phyloP scores from a whole-genome alignment of 331 rosid species.

The Quercus phellos region DNA sequence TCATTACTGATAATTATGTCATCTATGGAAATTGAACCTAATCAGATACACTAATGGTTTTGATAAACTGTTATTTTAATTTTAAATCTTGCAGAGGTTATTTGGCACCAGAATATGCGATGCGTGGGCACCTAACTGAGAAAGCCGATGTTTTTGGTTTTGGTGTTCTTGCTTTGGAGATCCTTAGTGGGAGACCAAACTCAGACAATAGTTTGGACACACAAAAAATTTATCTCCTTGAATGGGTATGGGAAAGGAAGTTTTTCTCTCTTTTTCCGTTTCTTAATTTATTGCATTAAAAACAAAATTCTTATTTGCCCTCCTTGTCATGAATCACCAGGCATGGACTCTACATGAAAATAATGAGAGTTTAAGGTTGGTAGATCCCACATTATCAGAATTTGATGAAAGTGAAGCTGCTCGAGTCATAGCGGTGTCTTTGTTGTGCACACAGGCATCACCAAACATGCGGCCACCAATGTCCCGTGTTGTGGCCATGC shows the following conservation, averaged over 20 bases:
- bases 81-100: slow-evolving; percentile 13
- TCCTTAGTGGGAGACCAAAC: slow-evolving; percentile 19
- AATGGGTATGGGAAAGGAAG: neutral
- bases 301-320: too few species aligned
- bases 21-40: too few species aligned
- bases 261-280: too few species aligned
- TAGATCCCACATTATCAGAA: slow-evolving; percentile 10
- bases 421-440: slow-evolving; percentile 12
- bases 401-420: slow-evolving; percentile 10
- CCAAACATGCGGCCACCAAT: slow-evolving; percentile 23
- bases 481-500: slow-evolving; percentile 30
- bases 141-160: slow-evolving; percentile 20
- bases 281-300: accelerated
- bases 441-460: slow-evolving; percentile 27
- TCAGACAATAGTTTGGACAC: neutral
- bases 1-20: too few species aligned
- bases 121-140: slow-evolving; percentile 23
- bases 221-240: slow-evolving; percentile 18
- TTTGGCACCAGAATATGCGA: slow-evolving; percentile 23
- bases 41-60: accelerated
- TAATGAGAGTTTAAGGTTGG: neutral
- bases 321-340: neutral
- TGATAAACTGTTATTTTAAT: too few species aligned
- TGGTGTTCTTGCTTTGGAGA: slow-evolving; percentile 22
- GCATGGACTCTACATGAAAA: slow-evolving; percentile 28